Percentiles rank a stretch among this genome's conserved stretches.
These are phyloP conservation scores for Brettanomyces anomalus DNA, from an alignment of 805 yeast species.

Conservation along the genomic window DNA sequence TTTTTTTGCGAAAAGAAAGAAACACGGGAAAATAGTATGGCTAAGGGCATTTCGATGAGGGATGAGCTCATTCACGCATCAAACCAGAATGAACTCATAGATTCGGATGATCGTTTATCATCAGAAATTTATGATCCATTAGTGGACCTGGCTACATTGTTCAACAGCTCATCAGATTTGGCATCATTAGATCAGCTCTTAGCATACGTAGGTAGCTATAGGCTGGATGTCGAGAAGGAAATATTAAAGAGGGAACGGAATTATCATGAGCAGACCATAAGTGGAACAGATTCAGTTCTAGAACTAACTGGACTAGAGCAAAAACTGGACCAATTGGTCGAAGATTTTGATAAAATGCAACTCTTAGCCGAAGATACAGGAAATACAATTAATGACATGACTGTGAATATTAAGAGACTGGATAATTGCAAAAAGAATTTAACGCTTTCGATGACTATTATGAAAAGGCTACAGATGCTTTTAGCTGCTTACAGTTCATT, in stretches of 20 bases:
- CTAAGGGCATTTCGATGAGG: slow-evolving; percentile 10
- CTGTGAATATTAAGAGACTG: slow-evolving; percentile 65
- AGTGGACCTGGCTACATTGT: slow-evolving; percentile 40
- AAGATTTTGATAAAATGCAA: slow-evolving; percentile 39
- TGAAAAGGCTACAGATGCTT: slow-evolving; percentile 82
- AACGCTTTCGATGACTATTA: slow-evolving; percentile 74
- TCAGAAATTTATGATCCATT: slow-evolving; percentile 42
- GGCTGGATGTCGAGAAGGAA: slow-evolving; percentile 36
- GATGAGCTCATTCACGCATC: slow-evolving; percentile 19
- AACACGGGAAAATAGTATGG: neutral
- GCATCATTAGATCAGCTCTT: slow-evolving; percentile 42
- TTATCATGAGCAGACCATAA: slow-evolving; percentile 22
- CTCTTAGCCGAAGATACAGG: slow-evolving; percentile 47
- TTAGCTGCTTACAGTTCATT: slow-evolving; percentile 64
- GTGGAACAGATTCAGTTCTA: slow-evolving; percentile 13
- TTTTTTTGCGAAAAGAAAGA: too few relatives aligned
- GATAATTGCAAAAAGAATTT: slow-evolving; percentile 81
- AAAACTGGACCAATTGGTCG: slow-evolving; percentile 33
- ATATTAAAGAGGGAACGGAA: slow-evolving; percentile 31
- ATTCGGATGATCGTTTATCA: slow-evolving; percentile 17
- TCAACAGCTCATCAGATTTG: slow-evolving; percentile 42
- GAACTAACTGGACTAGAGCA: slow-evolving; percentile 18
- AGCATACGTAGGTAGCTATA: slow-evolving; percentile 41
- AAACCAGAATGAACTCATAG: slow-evolving; percentile 2
- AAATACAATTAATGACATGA: slow-evolving; percentile 54